Conservation (phyloP, 31 red algal genomes). For the Asparagopsis taxiformis region DNA sequence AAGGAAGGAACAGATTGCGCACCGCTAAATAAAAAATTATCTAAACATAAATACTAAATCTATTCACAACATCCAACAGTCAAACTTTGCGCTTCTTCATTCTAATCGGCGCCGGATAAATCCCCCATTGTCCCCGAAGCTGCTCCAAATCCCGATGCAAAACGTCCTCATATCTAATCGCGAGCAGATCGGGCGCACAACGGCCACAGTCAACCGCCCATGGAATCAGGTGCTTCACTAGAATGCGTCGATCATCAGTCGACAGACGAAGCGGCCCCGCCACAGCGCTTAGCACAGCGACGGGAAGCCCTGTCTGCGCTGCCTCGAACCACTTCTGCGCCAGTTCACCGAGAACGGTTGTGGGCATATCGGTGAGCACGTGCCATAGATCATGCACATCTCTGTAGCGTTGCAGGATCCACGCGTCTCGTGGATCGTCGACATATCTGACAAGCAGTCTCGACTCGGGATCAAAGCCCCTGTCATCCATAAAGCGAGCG, state of each 20-base stretch:
- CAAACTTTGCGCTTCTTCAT: too few species aligned
- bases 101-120: constrained; percentile 13
- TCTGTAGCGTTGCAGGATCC: constrained; percentile 77
- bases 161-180: constrained; percentile 39
- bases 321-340: constrained; percentile 85
- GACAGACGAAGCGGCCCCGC: constrained; percentile 16
- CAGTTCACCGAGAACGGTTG: constrained; percentile 78
- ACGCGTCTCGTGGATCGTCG: constrained; percentile 27
- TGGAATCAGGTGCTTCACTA: constrained; percentile 35
- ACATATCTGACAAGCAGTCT: constrained; percentile 58
- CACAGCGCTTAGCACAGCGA: constrained; percentile 21
- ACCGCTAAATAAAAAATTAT: too few species aligned
- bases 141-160: constrained; percentile 26
- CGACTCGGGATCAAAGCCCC: constrained; percentile 48
- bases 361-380: constrained; percentile 73
- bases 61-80: too few species aligned
- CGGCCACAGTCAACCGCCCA: constrained; percentile 51
- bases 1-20: not conserved
- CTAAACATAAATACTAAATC: too few species aligned
- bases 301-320: constrained; percentile 79
- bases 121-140: constrained; percentile 35
- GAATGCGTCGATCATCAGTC: not conserved
- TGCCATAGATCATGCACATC: constrained; percentile 90
- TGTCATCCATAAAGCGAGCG: constrained; percentile 58
- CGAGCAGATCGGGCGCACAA: constrained; percentile 15